Base-by-base conservation (phyloP, 371 early-diverging fungal genomes). In the Thermomucor indicae-seudaticae region DNA sequence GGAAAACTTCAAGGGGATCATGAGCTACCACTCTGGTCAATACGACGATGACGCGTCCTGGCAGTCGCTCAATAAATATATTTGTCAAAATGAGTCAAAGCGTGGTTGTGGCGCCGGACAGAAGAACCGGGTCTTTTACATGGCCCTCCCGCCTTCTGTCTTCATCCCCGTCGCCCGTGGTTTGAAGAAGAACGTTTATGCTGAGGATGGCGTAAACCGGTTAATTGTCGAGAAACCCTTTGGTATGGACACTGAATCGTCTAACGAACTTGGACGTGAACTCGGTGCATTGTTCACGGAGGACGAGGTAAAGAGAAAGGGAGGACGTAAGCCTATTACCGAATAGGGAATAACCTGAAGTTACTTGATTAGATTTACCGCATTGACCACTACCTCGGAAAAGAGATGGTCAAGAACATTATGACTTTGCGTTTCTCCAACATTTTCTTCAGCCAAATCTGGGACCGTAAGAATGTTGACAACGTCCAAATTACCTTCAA, bases 401-500 rank as follows among this genome's bases (percentile, higher is more conserved):
- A 98, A 65, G 98, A 98, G 59, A 98, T 98, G 98, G 97, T 98
- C 53, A 98, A 98, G 72, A 97, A 97, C 67, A 63, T 97, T 44
- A 85, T 97, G 83, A 84, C 89, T 3, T 64, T 98, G 51, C 83
- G 97, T 24, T 98, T 98, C 58, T 93, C 93, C 56, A 98, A 98
- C 70, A 80, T 90, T 29, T 87, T 96, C 59, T 95, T 93, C 67
- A 88, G 89, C 12, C 86, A 95, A 23, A 79, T 89, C 49, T 98
- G 98, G 98, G 85, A 92, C 68, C 86, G 92, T 34, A 78, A 79
- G 39, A 78, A 81, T 64, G 94, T 99, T 53, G 82, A 86, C 58
- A 95, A 94, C 53, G 85, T 99, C n/a, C 95, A 98, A 67, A 96
- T 96, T 69, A 93, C 94, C 0, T 99, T 99, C 74, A 98, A 98